Evolutionary conservation across 441 rosid genomes (phyloP).

Genomic region (Adansonia madagascariensis): DNA sequence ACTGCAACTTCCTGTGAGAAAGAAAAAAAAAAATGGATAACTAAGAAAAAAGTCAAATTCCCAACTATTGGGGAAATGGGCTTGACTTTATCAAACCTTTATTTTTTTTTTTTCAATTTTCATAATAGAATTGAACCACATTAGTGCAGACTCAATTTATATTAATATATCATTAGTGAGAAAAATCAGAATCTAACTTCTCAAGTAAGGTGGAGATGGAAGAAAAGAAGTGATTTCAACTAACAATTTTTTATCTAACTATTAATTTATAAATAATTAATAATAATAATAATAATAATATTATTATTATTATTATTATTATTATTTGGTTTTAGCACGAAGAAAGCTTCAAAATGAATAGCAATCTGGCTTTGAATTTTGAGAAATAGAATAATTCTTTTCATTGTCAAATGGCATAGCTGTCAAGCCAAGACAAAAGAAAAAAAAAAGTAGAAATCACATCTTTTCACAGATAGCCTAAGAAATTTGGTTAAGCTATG

Average conservation of each 20-base stretch:
- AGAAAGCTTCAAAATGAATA: background rate
- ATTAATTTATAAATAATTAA: too few species aligned
- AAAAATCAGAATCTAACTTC: background rate
- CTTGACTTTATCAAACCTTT: background rate
- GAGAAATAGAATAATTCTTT: background rate
- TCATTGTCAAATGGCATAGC: background rate
- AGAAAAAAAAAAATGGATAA: too few species aligned
- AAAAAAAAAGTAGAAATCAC: background rate
- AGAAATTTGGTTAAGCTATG: conserved; percentile 10
- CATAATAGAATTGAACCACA: background rate
- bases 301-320: too few species aligned
- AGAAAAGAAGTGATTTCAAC: background rate
- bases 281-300: background rate
- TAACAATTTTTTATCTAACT: background rate
- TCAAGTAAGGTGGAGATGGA: background rate
- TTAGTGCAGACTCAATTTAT: background rate
- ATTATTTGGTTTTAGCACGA: background rate
- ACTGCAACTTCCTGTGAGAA: too few species aligned
- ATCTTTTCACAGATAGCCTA: conserved; percentile 1
- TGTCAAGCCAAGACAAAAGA: background rate
- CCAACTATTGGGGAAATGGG: background rate
- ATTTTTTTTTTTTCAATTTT: background rate
- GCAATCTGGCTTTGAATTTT: background rate
- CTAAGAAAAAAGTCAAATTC: background rate
- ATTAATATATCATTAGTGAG: background rate